phyloP scores from a whole-genome alignment of 2,329 filamentous ascomycete genomes.

The Chlorencoelia australis region DNA sequence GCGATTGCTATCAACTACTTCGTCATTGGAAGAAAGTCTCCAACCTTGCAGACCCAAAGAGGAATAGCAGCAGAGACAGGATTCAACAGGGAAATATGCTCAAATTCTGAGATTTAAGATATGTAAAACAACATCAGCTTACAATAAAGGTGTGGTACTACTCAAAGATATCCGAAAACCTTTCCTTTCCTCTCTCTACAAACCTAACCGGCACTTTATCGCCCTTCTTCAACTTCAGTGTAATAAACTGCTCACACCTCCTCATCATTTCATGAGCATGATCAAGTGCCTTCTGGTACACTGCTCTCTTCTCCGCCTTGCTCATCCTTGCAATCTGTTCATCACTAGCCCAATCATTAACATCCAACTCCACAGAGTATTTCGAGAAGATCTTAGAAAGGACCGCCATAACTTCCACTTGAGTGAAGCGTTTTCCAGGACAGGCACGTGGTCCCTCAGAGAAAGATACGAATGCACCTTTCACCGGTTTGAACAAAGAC shows the following conservation, averaged over 20 bases:
- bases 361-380: constrained; percentile 24
- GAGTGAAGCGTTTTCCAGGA: constrained; percentile 28
- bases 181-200: constrained; percentile 20
- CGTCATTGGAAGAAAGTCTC: too few relatives aligned
- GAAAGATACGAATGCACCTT: constrained; percentile 27
- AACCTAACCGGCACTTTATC: constrained; percentile 18
- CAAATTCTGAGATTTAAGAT: too few relatives aligned
- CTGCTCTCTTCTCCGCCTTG: constrained; percentile 9
- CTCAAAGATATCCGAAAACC: constrained; percentile 12
- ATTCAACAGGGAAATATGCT: too few relatives aligned
- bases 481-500: constrained; percentile 20
- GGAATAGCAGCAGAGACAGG: too few relatives aligned
- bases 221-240: constrained; percentile 17
- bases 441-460: constrained; percentile 30
- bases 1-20: too few relatives aligned
- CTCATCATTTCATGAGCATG: constrained; percentile 13
- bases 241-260: constrained; percentile 15
- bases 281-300: constrained; percentile 18
- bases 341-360: constrained; percentile 21
- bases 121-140: too few relatives aligned
- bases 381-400: constrained; percentile 20
- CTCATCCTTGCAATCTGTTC: constrained; percentile 19
- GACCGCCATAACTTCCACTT: constrained; percentile 28
- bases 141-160: not conserved
- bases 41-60: too few relatives aligned